Evolutionary conservation across 257 asterid species (phyloP).

Genomic region (Solanum pinnatisectum): DNA sequence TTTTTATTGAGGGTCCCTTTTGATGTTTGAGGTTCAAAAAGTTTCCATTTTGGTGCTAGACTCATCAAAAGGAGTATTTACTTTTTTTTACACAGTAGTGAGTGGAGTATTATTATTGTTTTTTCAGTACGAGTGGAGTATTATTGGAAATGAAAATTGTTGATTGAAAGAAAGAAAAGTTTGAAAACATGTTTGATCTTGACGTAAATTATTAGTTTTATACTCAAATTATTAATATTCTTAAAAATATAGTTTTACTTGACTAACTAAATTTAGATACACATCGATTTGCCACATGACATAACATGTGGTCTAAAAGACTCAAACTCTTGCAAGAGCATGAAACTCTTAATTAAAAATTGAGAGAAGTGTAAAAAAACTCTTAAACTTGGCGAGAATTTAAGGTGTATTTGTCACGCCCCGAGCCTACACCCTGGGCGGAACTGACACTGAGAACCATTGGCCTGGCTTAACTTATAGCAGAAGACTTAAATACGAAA

Average conservation of each 20-base stretch:
- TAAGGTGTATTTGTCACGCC: neutral
- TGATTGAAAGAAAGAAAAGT: neutral
- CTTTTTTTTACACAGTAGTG: neutral
- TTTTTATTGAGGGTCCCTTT: no score
- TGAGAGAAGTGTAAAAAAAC: neutral
- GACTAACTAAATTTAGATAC: neutral
- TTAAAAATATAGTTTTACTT: neutral
- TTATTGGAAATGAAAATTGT: neutral
- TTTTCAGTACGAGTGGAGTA: neutral
- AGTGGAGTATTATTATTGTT: neutral
- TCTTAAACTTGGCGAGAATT: neutral
- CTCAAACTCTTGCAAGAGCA: neutral
- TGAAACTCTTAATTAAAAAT: no score
- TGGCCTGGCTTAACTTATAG: no score
- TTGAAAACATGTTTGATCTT: neutral
- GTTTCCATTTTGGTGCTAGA: no score
- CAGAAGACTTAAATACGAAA: no score
- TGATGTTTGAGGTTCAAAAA: no score
- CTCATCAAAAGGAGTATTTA: neutral
- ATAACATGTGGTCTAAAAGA: no score
- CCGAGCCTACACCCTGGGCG: no score
- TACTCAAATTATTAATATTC: neutral
- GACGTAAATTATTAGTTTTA: no score
- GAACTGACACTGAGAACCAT: no score
- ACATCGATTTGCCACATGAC: neutral